phyloP scores from a whole-genome alignment of 805 yeast genomes.

The Komagataella mondaviorum region DNA sequence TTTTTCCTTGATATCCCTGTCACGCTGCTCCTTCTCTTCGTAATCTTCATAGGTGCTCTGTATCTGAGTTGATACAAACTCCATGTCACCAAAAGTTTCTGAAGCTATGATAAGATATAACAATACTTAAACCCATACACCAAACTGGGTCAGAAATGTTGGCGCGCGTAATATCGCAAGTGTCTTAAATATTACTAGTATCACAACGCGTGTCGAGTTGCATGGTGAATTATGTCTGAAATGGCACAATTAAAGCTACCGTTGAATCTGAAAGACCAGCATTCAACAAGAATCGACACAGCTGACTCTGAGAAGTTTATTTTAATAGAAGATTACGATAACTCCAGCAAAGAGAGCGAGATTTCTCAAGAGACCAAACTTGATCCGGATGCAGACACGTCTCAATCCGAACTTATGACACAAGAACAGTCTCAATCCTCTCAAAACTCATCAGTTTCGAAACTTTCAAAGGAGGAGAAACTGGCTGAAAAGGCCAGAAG shows the following conservation, averaged over 20 bases:
- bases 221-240: neutral
- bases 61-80: slow-evolving; percentile 1
- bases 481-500: neutral
- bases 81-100: slow-evolving; percentile 5
- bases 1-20: neutral
- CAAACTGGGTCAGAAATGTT: neutral
- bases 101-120: slow-evolving; percentile 3
- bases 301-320: neutral
- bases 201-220: neutral
- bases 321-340: neutral
- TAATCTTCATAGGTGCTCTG: neutral
- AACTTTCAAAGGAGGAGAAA: neutral
- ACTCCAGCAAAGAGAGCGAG: neutral
- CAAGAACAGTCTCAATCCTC: neutral
- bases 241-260: neutral
- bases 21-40: neutral
- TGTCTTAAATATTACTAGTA: neutral
- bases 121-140: neutral
- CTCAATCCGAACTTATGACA: neutral
- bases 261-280: neutral
- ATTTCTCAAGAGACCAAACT: neutral
- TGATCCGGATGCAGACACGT: neutral
- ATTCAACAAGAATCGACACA: neutral
- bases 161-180: neutral
- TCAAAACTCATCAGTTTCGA: neutral